phyloP scores from a whole-genome alignment of 495 filamentous ascomycete genomes.

The Trichoderma gamsii region DNA sequence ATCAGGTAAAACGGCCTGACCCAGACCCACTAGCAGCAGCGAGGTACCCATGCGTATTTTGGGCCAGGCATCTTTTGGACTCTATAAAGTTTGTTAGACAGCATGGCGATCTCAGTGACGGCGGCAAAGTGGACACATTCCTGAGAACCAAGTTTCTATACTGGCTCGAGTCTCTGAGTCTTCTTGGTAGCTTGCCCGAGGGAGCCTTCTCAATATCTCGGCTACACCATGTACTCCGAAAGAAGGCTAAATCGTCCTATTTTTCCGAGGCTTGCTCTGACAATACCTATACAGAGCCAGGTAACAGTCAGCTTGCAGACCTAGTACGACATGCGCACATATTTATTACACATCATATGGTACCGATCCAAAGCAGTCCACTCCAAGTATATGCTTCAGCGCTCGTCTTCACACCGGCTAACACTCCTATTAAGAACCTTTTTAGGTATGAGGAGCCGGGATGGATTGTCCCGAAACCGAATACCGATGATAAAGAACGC shows the following conservation, averaged over 20 bases:
- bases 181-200: background rate
- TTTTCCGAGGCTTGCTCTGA: background rate
- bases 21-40: conserved; percentile 27
- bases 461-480: background rate
- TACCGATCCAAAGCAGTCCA: conserved; percentile 18
- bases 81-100: background rate
- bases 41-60: conserved; percentile 35
- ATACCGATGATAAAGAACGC: background rate
- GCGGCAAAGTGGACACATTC: background rate
- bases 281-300: background rate
- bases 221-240: background rate
- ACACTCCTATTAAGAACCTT: background rate
- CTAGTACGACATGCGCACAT: conserved; percentile 16
- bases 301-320: background rate
- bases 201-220: background rate
- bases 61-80: conserved; percentile 29
- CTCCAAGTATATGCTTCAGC: conserved; percentile 23
- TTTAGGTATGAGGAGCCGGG: conserved; percentile 15
- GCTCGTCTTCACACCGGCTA: conserved; percentile 20
- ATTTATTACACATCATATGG: conserved; percentile 17
- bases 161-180: conserved; percentile 16
- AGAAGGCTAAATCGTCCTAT: background rate
- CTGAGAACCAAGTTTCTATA: conserved; percentile 11
- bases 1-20: conserved; percentile 17
- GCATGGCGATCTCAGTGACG: background rate